Base-by-base conservation (phyloP, 208 protist genomes). In the Naegleria lovaniensis region DNA sequence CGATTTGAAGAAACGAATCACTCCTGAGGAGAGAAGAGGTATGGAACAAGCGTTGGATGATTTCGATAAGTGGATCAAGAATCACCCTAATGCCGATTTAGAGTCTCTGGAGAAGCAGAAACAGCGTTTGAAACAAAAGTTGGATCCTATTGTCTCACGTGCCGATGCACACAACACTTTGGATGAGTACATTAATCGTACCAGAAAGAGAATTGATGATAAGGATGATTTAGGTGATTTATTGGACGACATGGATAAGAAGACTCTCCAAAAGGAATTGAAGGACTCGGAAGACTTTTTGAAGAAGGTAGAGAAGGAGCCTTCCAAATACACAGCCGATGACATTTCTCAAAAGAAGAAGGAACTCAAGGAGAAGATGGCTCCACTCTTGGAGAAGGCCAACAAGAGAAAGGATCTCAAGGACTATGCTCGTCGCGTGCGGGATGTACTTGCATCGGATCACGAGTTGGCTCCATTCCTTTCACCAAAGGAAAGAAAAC, bases 221-320 rank as follows among this genome's bases (percentile, higher is more conserved):
- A 79, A 79, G 19, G 67, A 79, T 79, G 67, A 79, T 36, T 79
- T 79, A 9, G 67, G 67, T 79, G 67, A 79, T 36, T 79, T 79
- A n/a, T 36, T 79, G 16, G 67, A 79, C 36, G 67, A 79, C 2
- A n/a, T 33, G 19, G 67, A 79, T 1, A 79, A 79, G 29, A 29
- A n/a, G 9, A 29, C 16, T 36, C 16, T 79, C 25, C 29, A 36
- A 36, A 79, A 79, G 67, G 67, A 79, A 79, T 36, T 79, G 16
- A 79, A 79, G 25, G 67, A 79, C n/a, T 11, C 29, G 5, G 67
- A 79, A 79, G 67, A 79, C 13, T 79, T 79, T n/a, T 79, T 79
- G 29, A 79, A 79, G 67, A 79, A 79, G 29, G 67, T 79, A 0
- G 67, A 79, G n/a, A 79, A 79, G 29, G 67, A 79, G 1, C 67